Evolutionary conservation across 2,329 filamentous ascomycete genomes (phyloP).

Genomic region (Chaetomiaceae sp.): DNA sequence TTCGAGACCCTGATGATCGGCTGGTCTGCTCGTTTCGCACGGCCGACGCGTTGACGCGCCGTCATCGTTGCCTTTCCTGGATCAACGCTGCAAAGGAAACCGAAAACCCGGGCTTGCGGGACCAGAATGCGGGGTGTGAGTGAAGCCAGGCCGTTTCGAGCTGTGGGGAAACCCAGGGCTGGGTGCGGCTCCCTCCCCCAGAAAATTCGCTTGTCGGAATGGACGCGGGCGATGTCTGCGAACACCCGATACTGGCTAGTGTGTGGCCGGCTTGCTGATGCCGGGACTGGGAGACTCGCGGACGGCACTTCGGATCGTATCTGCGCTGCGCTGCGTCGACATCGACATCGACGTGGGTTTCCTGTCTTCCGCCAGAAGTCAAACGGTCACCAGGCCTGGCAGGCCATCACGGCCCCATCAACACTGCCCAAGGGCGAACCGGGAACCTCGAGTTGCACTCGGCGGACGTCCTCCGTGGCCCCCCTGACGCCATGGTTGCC

Average conservation of each 20-base stretch:
- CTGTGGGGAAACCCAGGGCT: not conserved
- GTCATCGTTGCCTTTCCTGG: no score
- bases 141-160: not conserved
- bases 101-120: no score
- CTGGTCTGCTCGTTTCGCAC: not conserved
- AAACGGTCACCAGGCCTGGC: slow-evolving; percentile 10
- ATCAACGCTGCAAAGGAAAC: no score
- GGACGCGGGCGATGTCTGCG: not conserved
- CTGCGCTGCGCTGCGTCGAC: not conserved
- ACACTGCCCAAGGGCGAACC: not conserved
- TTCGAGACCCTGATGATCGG: not conserved
- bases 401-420: no score
- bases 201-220: not conserved
- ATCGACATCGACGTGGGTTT: not conserved
- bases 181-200: not conserved
- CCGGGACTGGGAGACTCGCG: not conserved
- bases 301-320: slow-evolving; percentile 10
- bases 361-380: no score
- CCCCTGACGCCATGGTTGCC: slow-evolving; percentile 12
- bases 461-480: slow-evolving; percentile 25
- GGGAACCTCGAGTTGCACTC: slow-evolving; percentile 21
- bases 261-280: not conserved
- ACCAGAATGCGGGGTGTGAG: not conserved
- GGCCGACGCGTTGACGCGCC: not conserved
- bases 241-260: not conserved